Percentiles rank a stretch among this genome's conserved stretches.
Conservation (phyloP, 2,329 filamentous ascomycete genomes). For the Exophiala alcalophila region DNA sequence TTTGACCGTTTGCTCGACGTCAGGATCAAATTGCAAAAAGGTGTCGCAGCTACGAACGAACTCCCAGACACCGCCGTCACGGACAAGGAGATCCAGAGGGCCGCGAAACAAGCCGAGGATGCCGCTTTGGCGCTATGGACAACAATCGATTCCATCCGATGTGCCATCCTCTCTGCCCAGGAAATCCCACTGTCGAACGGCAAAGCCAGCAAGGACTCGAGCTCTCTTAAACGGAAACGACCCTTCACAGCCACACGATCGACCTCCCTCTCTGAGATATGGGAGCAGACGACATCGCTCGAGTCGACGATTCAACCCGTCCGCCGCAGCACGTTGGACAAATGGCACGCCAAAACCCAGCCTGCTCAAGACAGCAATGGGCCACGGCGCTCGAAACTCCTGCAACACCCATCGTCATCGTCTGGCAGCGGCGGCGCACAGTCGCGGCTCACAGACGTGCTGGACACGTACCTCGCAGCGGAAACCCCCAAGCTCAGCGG, state of each 20-base stretch:
- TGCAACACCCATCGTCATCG: slow-evolving; percentile 49
- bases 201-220: slow-evolving; percentile 37
- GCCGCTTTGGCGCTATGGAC: slow-evolving; percentile 84
- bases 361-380: slow-evolving; percentile 55
- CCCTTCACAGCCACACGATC: slow-evolving; percentile 48
- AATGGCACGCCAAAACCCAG: slow-evolving; percentile 82
- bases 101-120: slow-evolving; percentile 75
- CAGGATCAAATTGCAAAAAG: slow-evolving; percentile 90
- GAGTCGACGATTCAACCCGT: slow-evolving; percentile 60
- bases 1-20: slow-evolving; percentile 89
- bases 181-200: slow-evolving; percentile 23
- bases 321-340: slow-evolving; percentile 73
- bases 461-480: slow-evolving; percentile 45
- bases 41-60: slow-evolving; percentile 76
- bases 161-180: slow-evolving; percentile 38
- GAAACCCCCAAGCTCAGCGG: slow-evolving; percentile 36
- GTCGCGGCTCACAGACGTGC: slow-evolving; percentile 50
- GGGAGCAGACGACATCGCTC: slow-evolving; percentile 65
- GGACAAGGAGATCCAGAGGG: slow-evolving; percentile 38
- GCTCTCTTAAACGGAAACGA: slow-evolving; percentile 46
- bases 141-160: slow-evolving; percentile 53
- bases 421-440: slow-evolving; percentile 34
- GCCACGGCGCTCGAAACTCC: slow-evolving; percentile 58
- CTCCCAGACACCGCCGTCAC: slow-evolving; percentile 47
- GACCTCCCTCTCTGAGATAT: slow-evolving; percentile 64